Conservation (phyloP, 495 filamentous ascomycete species). For the Xylaria bambusicola region DNA sequence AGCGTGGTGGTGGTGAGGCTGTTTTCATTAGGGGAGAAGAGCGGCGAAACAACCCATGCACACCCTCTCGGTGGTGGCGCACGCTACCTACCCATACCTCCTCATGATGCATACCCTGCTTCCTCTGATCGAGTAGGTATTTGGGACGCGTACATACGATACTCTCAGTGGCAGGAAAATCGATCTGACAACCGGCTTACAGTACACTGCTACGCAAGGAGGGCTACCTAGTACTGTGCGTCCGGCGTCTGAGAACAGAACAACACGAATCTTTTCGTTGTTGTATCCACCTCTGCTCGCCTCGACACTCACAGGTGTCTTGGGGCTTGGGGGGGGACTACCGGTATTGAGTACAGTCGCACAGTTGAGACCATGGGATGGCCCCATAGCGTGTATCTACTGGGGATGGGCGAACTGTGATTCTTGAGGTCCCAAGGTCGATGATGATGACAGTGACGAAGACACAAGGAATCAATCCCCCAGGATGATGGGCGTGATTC, state of each 20-base stretch:
- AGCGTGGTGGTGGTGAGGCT: slow-evolving; percentile 4
- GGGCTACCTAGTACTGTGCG: not conserved
- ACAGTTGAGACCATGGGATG: too few species aligned
- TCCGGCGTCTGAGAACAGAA: not conserved
- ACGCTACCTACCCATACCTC: not conserved
- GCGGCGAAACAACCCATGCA: not conserved
- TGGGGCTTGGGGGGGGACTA: too few species aligned
- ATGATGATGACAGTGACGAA: not conserved
- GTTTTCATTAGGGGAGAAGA: not conserved
- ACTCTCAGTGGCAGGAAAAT: too few species aligned
- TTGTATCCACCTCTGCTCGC: slow-evolving; percentile 5
- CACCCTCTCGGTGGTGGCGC: slow-evolving; percentile 1
- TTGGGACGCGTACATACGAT: slow-evolving; percentile 10
- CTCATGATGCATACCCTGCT: not conserved
- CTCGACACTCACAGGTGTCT: slow-evolving; percentile 1
- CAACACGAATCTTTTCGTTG: not conserved
- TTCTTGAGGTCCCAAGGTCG: not conserved
- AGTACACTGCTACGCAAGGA: not conserved
- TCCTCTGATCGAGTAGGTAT: not conserved
- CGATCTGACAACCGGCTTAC: slow-evolving; percentile 4
- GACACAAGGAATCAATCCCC: not conserved
- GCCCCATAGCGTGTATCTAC: too few species aligned
- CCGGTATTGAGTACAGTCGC: too few species aligned
- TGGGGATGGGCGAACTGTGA: too few species aligned
- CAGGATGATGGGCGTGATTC: not conserved